Conservation (phyloP, 148 eudicot genomes). For the Spergularia bocconei region DNA sequence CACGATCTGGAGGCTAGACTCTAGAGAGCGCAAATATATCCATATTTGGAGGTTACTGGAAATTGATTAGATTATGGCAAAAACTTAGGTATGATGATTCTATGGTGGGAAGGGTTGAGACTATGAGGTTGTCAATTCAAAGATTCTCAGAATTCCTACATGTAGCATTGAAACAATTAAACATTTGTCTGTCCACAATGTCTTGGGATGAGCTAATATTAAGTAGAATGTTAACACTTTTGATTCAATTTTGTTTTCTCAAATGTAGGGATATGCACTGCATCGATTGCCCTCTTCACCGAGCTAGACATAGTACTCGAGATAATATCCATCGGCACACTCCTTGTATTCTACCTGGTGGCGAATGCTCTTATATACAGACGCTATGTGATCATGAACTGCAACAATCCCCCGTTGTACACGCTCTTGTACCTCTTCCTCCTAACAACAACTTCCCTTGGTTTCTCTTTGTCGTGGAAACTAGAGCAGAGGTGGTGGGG, state of each 20-base stretch:
- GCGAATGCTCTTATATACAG: constrained; percentile 76
- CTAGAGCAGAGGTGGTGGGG: constrained; percentile 45
- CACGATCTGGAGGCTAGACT: not conserved
- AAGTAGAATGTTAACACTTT: too few relatives aligned
- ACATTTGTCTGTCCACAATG: too few relatives aligned
- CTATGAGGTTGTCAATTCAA: too few relatives aligned
- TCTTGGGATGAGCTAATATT: too few relatives aligned
- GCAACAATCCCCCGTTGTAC: constrained; percentile 34
- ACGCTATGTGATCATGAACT: constrained; percentile 47
- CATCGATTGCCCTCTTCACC: constrained; percentile 81
- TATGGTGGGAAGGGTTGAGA: too few relatives aligned
- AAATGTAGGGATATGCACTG: constrained; percentile 52
- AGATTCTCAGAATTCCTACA: too few relatives aligned
- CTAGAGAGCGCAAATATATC: not conserved
- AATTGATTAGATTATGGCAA: too few relatives aligned
- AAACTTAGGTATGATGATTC: too few relatives aligned
- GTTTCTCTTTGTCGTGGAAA: constrained; percentile 59
- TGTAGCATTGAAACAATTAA: too few relatives aligned
- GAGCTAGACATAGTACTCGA: constrained; percentile 66
- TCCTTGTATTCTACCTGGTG: constrained; percentile 76
- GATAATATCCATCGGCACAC: constrained; percentile 79
- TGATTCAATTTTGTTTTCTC: not conserved
- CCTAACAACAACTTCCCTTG: constrained; percentile 50
- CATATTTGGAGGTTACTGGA: too few relatives aligned
- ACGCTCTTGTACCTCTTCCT: constrained; percentile 51